Base-by-base conservation (phyloP, 2,329 filamentous ascomycete genomes). In the Chaetomium olivaceum region DNA sequence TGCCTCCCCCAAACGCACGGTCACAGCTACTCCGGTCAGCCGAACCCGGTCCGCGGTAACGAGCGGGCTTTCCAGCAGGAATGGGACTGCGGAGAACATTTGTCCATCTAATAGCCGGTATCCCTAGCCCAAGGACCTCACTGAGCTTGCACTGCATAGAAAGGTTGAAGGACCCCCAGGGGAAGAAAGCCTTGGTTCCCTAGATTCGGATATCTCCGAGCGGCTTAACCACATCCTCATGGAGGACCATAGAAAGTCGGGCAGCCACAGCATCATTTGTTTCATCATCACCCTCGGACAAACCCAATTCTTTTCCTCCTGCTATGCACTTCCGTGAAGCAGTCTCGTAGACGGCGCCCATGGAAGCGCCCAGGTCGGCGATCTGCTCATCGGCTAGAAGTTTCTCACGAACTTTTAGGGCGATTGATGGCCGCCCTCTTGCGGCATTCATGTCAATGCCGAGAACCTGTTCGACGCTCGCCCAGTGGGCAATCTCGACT, bases 201-300 rank as follows among this genome's bases (percentile, higher is more conserved):
- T 59, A 80, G 4, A 80, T 75, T 6, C 75, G 70, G 25, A 80
- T 71, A 1, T 74, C 73, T 1, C 76, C 78, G 23, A 83, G 70
- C 52, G 71, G 76, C 70, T 80, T 80, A 25, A 82, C 80, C 7
- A 83, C 80, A 1, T 80, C 73, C 58, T 82, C 78, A 65, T 80
- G 80, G 52, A 81, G 80, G 2, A 68, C 73, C 72, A 77, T 75
- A 4, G 77, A 80, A 39, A 82, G 67, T 51, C 71, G 74, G 29
- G 78, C 76, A 0, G 78, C 80, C 4, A 80, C 78, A 11, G 74
- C 73, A 29, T 78, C 76, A 19, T 75, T 71, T 6, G 76, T 80
- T 72, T 82, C 80, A 59, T 81, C 77, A 11, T 81, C 79, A 0
- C 69, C 72, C 2, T 74, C 72, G 8, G 63, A 66, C 16, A 82